These are phyloP conservation scores for Aspergillus sp. DNA, from an alignment of 2,329 filamentous ascomycete genomes.

Conservation along the genomic window DNA sequence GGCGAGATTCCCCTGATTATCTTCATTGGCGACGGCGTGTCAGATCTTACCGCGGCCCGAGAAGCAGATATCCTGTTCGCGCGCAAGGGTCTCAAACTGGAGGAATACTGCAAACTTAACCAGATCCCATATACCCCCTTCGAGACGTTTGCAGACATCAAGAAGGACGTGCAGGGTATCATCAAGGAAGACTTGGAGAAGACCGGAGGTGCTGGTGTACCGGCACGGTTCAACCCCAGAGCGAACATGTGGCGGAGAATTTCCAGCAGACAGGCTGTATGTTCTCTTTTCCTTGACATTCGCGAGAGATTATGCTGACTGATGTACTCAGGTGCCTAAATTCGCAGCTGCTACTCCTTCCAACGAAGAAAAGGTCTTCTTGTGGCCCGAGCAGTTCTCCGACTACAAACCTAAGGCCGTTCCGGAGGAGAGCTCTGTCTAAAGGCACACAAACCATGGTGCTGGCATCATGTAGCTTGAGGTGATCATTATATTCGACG, in stretches of 20 bases:
- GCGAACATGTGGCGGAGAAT: slow-evolving; percentile 61
- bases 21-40: slow-evolving; percentile 63
- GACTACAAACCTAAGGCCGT: slow-evolving; percentile 30
- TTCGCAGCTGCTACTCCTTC: slow-evolving; percentile 46
- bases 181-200: slow-evolving; percentile 52
- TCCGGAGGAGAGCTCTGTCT: slow-evolving; percentile 7
- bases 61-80: slow-evolving; percentile 62
- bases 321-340: slow-evolving; percentile 30
- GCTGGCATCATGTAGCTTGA: slow-evolving; percentile 1
- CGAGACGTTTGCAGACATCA: slow-evolving; percentile 59
- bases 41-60: slow-evolving; percentile 56
- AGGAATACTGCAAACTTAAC: slow-evolving; percentile 59
- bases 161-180: slow-evolving; percentile 51
- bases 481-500: too few species aligned
- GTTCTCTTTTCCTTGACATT: slow-evolving; percentile 12
- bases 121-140: slow-evolving; percentile 53
- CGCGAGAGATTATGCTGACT: neutral
- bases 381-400: slow-evolving; percentile 54
- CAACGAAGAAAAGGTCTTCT: slow-evolving; percentile 53
- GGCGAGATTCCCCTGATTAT: slow-evolving; percentile 58
- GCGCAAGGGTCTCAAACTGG: slow-evolving; percentile 54
- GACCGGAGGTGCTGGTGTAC: slow-evolving; percentile 53
- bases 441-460: neutral
- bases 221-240: slow-evolving; percentile 56
- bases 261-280: slow-evolving; percentile 49